A percentile compares a stretch with the other conserved stretches of the same genome.
phyloP scores from a whole-genome alignment of 2,329 filamentous ascomycete genomes.

The Ophiostoma sp. region DNA sequence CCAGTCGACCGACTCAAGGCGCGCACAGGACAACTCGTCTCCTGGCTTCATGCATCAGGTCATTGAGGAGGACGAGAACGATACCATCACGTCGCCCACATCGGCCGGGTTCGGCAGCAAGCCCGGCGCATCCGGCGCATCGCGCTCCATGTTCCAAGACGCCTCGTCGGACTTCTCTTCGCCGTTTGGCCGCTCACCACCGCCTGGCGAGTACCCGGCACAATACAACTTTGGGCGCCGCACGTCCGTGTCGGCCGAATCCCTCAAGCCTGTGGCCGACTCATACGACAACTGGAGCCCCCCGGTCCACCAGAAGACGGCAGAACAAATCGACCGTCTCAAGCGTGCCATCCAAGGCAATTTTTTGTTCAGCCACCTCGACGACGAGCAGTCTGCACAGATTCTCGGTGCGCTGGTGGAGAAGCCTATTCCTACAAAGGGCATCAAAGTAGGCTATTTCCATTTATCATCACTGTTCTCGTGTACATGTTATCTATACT shows the following conservation, averaged over 20 bases:
- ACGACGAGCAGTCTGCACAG: slow-evolving; percentile 84
- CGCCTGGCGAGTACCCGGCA: slow-evolving; percentile 68
- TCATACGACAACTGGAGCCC: slow-evolving; percentile 85
- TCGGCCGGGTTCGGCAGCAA: slow-evolving; percentile 42
- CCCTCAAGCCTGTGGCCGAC: slow-evolving; percentile 79
- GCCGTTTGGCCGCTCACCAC: slow-evolving; percentile 49
- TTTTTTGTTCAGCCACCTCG: slow-evolving; percentile 89
- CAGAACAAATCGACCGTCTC: slow-evolving; percentile 73
- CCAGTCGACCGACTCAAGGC: slow-evolving; percentile 36
- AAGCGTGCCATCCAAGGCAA: slow-evolving; percentile 78
- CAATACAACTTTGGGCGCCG: slow-evolving; percentile 93
- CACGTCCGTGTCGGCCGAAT: slow-evolving; percentile 95
- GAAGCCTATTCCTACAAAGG: slow-evolving; percentile 91
- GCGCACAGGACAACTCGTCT: slow-evolving; percentile 12
- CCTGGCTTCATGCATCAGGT: slow-evolving; percentile 43
- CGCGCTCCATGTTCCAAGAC: slow-evolving; percentile 16
- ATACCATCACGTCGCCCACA: slow-evolving; percentile 60
- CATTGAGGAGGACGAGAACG: slow-evolving; percentile 79
- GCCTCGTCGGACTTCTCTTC: slow-evolving; percentile 31
- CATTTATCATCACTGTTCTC: background rate
- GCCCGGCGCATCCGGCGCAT: slow-evolving; percentile 7
- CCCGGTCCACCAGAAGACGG: slow-evolving; percentile 74
- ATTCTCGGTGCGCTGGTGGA: slow-evolving; percentile 88
- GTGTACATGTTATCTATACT: background rate
- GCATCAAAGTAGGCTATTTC: slow-evolving; percentile 53